phyloP scores from a whole-genome alignment of 2,329 filamentous ascomycete genomes.

The Cryphonectria radicalis region DNA sequence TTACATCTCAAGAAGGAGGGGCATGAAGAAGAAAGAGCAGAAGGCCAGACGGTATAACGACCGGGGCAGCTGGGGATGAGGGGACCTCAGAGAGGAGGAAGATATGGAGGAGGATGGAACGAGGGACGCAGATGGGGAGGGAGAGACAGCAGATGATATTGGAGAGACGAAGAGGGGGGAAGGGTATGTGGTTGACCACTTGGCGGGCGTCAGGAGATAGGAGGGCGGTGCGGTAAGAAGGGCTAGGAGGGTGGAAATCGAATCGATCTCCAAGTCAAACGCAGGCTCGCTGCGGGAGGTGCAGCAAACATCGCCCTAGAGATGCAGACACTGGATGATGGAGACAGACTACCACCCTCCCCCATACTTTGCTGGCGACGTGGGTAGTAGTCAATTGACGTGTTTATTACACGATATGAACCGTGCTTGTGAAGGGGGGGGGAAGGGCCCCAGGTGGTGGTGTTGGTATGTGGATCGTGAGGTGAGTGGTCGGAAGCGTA shows the following conservation, averaged over 20 bases:
- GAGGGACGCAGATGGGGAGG: conserved; percentile 14
- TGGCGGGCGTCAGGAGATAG: conserved; percentile 24
- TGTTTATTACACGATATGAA: conserved; percentile 25
- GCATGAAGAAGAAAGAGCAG: conserved; percentile 15
- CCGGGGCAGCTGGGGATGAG: conserved; percentile 17
- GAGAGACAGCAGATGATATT: conserved; percentile 16
- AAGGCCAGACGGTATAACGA: conserved; percentile 34
- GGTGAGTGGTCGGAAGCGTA: conserved; percentile 19
- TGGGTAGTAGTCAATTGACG: conserved; percentile 23
- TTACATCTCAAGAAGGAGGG: conserved; percentile 32
- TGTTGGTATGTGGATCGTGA: conserved; percentile 16
- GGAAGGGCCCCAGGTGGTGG: conserved; percentile 12
- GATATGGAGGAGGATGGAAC: conserved; percentile 3
- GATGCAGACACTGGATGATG: conserved; percentile 23
- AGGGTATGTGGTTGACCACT: conserved; percentile 16
- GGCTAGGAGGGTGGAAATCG: conserved; percentile 24
- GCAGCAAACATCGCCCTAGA: conserved; percentile 24
- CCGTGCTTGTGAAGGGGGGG: conserved; percentile 24
- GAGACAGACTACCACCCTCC: conserved; percentile 25
- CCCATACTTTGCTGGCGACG: conserved; percentile 23
- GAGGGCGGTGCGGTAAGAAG: conserved; percentile 21
- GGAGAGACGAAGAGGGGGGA: neutral
- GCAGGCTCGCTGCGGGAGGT: conserved; percentile 29
- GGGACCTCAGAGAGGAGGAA: conserved; percentile 4
- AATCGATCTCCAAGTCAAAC: conserved; percentile 24